Evolutionary conservation across 2,329 filamentous ascomycete species (phyloP), one percentile per base, ranked within the genome.

Genomic region (Diaporthe caulivora): DNA sequence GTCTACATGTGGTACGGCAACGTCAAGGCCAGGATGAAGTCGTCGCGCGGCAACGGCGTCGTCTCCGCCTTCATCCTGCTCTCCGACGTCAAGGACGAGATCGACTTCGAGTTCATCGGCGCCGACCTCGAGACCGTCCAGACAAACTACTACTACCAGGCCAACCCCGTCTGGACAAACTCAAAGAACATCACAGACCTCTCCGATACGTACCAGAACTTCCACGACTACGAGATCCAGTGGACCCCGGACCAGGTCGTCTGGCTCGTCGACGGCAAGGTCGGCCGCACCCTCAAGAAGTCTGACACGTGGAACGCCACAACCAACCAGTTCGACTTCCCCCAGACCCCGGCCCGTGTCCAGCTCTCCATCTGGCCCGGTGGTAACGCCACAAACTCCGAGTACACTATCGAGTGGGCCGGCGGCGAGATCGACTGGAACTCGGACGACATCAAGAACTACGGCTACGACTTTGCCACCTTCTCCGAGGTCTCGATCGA

Each of bases 1-100:
- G 88, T 91, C 77, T 98, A 98, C 84, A 92, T 99, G 84, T 98
- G 97, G 97, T 99, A 98, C 83, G 97, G 97, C 80, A 98, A 94
- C 83, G 92, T 98, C 79, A 93, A 93, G 82, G 95, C 94, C 71
- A 93, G 87, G 72, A 87, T 98, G 83, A 97, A 95, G 87, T 96
- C 95, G 0, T 93, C 92, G 76, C 92, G 94, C 79, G 95, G 95
- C 73, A 85, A 87, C 58, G 97, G 97, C 87, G 97, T 99, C 29
- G 93, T 99, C n/a, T 97, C 95, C 2, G 96, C 95, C 40, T 99
- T 99, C 82, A 99, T 99, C 82, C 87, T 98, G 80, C 91, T 98
- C 83, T 95, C 94, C 47, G 96, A 98, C 80, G 93, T 97, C 80
- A 97, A 98, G 88, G 97, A 99, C 80, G 97, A 99, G 84, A 98